Base-by-base conservation (phyloP, 805 yeast genomes). In the Lipomyces sp. region DNA sequence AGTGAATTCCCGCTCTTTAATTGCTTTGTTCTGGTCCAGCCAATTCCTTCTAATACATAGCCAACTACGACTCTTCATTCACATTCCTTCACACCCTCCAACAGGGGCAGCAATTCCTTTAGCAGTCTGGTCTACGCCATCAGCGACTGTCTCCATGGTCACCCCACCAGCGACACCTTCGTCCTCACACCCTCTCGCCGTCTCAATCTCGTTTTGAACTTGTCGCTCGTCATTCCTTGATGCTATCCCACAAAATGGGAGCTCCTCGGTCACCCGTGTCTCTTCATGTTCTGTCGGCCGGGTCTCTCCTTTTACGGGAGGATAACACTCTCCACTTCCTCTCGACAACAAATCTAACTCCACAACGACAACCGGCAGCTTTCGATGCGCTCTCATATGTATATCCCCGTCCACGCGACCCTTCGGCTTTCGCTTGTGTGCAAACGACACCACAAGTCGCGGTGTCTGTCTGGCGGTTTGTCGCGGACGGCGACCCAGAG, bases 361-460 rank as follows among this genome's bases (percentile, higher is more conserved):
- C 70, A 15, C 65, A 51, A 6, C 65, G 70, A n/a, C 60, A 67
- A 30, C 70, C 70, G 29, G 70, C 70, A 13, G 62, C 66, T 7
- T 67, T 67, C 57, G 70, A 67, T 45, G 48, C 62, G 39, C 59
- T 67, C 37, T 63, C 69, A 4, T 55, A 62, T n/a, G 57, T 67
- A 24, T 24, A 48, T 34, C 63, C 63, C 5, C 68, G 70, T 7
- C 70, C 70, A n/a, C 50, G 59, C 13, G 68, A 64, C 54, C 50
- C 62, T 6, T 15, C 64, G 24, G 42, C 66, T 32, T 67, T 67
- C 56, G 70, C 70, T 3, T 64, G 69, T 33, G 65, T 67, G 48
- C 70, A 67, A 53, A 34, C 42, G 55, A 30, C 18, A 7, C 69
- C 69, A 15, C 58, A 54, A 51, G 35, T 59, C 24, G 69, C 67